Evolutionary conservation across 805 yeast genomes (phyloP).

Genomic region (Yamadazyma ubonensis): DNA sequence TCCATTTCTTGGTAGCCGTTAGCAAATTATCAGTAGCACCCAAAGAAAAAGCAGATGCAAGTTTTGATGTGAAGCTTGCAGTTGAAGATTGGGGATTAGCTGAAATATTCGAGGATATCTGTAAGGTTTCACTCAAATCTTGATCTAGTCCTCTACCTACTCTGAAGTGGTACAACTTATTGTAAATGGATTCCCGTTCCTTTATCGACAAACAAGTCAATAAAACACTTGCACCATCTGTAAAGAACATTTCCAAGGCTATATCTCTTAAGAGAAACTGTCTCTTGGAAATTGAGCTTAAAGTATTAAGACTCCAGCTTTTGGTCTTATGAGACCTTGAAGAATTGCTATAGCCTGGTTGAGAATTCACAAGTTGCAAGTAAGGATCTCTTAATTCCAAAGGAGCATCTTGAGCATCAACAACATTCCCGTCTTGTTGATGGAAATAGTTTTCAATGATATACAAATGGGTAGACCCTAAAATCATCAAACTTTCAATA

Average conservation of each 20-base stretch:
- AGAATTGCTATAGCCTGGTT: conserved; percentile 27
- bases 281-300: conserved; percentile 68
- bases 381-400: conserved; percentile 62
- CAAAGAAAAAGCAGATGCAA: conserved; percentile 41
- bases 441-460: conserved; percentile 69
- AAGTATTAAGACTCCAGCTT: conserved; percentile 58
- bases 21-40: conserved; percentile 25
- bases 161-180: conserved; percentile 48
- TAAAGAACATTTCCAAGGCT: conserved; percentile 75
- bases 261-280: conserved; percentile 77
- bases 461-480: conserved; percentile 65
- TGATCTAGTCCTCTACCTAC: conserved; percentile 51
- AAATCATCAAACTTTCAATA: conserved; percentile 68
- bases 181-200: conserved; percentile 57
- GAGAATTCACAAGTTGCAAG: conserved; percentile 59
- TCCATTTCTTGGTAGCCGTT: conserved; percentile 70
- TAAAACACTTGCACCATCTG: conserved; percentile 67
- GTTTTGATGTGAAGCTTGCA: conserved; percentile 23
- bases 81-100: too few species aligned
- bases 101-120: conserved; percentile 45
- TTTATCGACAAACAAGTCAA: conserved; percentile 58
- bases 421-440: conserved; percentile 49
- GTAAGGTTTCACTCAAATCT: conserved; percentile 54
- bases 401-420: conserved; percentile 69
- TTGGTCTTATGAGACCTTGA: conserved; percentile 45